Evolutionary conservation across 2,329 filamentous ascomycete species (phyloP), one percentile per base, ranked within the genome.

Genomic region (Curvularia spicifera): DNA sequence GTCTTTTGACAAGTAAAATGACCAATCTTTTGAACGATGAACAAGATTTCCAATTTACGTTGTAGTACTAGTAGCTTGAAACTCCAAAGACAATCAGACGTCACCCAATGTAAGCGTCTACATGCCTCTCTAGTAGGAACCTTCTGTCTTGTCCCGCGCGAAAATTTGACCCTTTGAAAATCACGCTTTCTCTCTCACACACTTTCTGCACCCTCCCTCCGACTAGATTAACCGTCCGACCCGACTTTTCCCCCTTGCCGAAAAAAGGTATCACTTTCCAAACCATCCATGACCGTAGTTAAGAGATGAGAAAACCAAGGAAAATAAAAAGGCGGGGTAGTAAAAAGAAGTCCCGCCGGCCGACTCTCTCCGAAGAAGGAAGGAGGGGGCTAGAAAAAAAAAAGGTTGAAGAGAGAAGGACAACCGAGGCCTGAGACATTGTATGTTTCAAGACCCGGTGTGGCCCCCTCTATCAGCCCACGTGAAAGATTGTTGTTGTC

Each of bases 211-310:
- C 40, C 12, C 22, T 22, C 0, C 40, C 6, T 7, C 40, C 40
- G 22, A 26, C 35, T 37, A n/a, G 35, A 37, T 37, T 37, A 37
- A 35, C 35, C 35, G 15, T 37, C 35, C 35, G n/a, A 37, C 35
- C 35, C 35, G 35, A 37, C 35, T 37, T 37, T 37, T 37, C 35
- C 35, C 26, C 40, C 40, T 26, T 43, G 22, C 40, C 40, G 10
- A 43, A 43, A 43, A 43, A 43, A 43, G 40, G 40, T 43, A 43
- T 43, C 40, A 43, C 40, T 9, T 43, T 43, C 40, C 40, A 15
- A 43, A 26, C 40, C 13, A 43, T 43, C 40, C 13, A 43, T 43
- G 40, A 43, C 22, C 22, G 22, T 43, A 43, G 40, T 43, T 43
- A 43, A 7, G 18, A 42, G 20, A 42, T 18, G 9, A 22, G 18